Evolutionary conservation across 1,284 basidiomycete genomes (phyloP), one percentile per base, ranked within the genome.

Genomic region (Naganishia cerealis): DNA sequence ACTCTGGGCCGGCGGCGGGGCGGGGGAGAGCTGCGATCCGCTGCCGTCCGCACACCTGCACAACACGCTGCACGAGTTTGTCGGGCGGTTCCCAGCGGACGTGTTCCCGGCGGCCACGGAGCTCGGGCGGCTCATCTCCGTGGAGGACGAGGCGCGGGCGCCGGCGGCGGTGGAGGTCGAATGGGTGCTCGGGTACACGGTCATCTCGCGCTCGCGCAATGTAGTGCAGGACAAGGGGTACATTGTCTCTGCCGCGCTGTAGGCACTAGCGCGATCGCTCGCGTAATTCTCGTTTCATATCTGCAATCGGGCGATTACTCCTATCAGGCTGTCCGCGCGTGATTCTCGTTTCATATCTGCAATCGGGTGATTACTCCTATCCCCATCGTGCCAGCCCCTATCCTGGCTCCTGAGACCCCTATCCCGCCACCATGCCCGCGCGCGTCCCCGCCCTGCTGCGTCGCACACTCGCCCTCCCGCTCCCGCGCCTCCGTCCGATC

Each of bases 211-310:
- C n/a, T 73, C 74, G 1, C 73, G 79, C 52, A 79, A 79, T 65
- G 75, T 81, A 18, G 75, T 81, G 26, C 73, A 76, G 57, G 78
- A 81, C 70, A 80, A 78, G 71, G 79, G 79, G 75, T 77, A 75
- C 38, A 73, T 76, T 68, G 68, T 77, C 50, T 72, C 75, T 16
- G 72, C 76, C 15, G 68, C 72, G 40, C 58, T 74, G 12, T 39
- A 68, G 53, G 29, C 29, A 6, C 29, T 33, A 33, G 29, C 6
- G 29, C 29, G 29, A 33, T 33, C 29, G n/a, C n/a, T n/a, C n/a
- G n/a, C n/a, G n/a, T n/a, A n/a, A n/a, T n/a, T n/a, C n/a, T n/a
- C n/a, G n/a, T n/a, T n/a, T n/a, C n/a, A n/a, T n/a, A n/a, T n/a
- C n/a, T n/a, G n/a, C n/a, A n/a, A n/a, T n/a, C n/a, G n/a, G n/a